Percentiles rank a stretch among this genome's conserved stretches.
These are phyloP conservation scores for Canna indica DNA, from an alignment of 176 grass and related monocot species.

Conservation along the genomic window DNA sequence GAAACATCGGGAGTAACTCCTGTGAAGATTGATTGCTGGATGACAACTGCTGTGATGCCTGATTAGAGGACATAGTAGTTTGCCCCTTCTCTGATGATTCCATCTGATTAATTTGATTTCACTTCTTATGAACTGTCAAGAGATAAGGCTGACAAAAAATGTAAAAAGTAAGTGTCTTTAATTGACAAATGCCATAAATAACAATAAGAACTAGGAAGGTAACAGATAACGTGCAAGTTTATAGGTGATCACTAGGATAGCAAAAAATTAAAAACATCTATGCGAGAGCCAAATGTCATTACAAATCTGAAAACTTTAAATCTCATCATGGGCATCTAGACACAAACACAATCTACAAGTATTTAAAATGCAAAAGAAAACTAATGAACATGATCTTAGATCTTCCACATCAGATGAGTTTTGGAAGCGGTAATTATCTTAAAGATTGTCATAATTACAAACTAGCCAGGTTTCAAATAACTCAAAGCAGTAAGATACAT, in stretches of 20 bases:
- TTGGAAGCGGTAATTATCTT: neutral
- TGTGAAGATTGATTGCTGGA: conserved; percentile 7
- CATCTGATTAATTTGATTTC: neutral
- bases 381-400: no score
- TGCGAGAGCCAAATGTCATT: no score
- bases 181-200: neutral
- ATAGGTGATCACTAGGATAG: no score
- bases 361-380: no score
- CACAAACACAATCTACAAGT: no score
- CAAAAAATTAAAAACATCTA: no score
- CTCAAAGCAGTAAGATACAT: neutral
- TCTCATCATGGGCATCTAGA: no score
- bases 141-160: neutral
- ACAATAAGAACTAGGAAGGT: neutral
- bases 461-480: neutral
- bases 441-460: neutral
- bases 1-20: neutral
- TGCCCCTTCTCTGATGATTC: neutral
- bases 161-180: neutral
- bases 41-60: conserved; percentile 29
- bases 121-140: conserved; percentile 1
- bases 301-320: no score
- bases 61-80: conserved; percentile 20
- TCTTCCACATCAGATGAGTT: no score
- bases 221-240: neutral